Evolutionary conservation across 805 yeast genomes (phyloP), one percentile per base, ranked within the genome.

Genomic region (Ogataea thermomethanolica): DNA sequence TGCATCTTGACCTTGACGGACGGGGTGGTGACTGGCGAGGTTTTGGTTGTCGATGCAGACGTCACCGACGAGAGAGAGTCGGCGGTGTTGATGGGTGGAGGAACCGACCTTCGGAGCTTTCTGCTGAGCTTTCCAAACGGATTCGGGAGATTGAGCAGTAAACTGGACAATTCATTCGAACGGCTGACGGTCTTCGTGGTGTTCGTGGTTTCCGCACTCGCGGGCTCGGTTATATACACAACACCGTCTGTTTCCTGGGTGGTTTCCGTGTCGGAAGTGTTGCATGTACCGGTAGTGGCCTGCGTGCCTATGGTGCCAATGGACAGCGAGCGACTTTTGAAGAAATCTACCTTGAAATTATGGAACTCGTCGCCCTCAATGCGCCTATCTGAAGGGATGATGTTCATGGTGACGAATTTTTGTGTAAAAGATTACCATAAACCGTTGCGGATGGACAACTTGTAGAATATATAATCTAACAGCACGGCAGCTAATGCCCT

Each of bases 281-380:
- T 17, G 20, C 20, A 17, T 3, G 5, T 17, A 4, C 20, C 20
- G 5, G 20, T 17, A 17, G 20, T 17, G 20, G 20, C 20, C 20
- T 17, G 20, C 5, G 20, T 17, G 5, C 20, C 20, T 17, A 17
- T 17, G 20, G 20, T 17, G 28, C 49, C 37, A 9, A 47, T 35
- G 7, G 51, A 47, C 32, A 41, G 34, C 5, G 49, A 45, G 21
- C 52, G 27, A 35, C 44, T 41, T 37, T 46, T 48, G 37, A 48
- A 48, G 21, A 48, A 45, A 35, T 48, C 48, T 13, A 33, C 52
- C 28, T 48, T 43, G 46, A 48, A 48, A n/a, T 48, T 45, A 22
- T 45, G 38, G 25, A 45, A 48, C n/a, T 42, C 45, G 12, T 30
- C 39, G 33, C 33, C 32, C 14, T 22, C 42, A 21, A 31, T 6